phyloP scores from a whole-genome alignment of 176 grass and related monocot genomes.

The Oryza meridionalis region DNA sequence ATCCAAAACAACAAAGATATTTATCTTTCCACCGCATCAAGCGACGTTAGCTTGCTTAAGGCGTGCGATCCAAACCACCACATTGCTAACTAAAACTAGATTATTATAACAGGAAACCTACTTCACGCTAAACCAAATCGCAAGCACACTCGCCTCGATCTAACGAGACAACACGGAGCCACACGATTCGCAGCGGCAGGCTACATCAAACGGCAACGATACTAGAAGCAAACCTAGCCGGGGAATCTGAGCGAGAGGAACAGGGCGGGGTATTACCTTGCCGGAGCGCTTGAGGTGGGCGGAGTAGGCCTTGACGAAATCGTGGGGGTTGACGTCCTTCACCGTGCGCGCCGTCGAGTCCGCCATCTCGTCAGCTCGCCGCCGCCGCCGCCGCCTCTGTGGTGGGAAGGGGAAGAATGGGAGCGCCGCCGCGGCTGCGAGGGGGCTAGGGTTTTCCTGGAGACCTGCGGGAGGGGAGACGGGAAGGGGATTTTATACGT shows the following conservation, averaged over 20 bases:
- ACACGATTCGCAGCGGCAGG: no score
- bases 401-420: neutral
- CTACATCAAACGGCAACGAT: neutral
- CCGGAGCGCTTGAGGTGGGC: conserved; percentile 76
- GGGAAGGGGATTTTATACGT: conserved; percentile 21
- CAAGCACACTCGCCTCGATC: no score
- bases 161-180: neutral
- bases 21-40: neutral
- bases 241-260: neutral
- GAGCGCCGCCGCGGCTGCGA: conserved; percentile 37
- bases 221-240: neutral
- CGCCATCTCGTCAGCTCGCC: conserved; percentile 35
- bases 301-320: conserved; percentile 70
- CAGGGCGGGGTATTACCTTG: conserved; percentile 41
- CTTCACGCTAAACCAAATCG: neutral
- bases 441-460: conserved; percentile 38
- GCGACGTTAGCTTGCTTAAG: neutral
- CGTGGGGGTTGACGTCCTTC: conserved; percentile 64
- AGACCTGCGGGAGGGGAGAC: neutral
- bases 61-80: neutral
- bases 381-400: conserved; percentile 18
- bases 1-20: neutral
- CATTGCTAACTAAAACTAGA: neutral
- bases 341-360: conserved; percentile 48
- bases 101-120: neutral